Evolutionary conservation across 768 basidiomycete species (phyloP).

Genomic region (Hortiboletus campestris): DNA sequence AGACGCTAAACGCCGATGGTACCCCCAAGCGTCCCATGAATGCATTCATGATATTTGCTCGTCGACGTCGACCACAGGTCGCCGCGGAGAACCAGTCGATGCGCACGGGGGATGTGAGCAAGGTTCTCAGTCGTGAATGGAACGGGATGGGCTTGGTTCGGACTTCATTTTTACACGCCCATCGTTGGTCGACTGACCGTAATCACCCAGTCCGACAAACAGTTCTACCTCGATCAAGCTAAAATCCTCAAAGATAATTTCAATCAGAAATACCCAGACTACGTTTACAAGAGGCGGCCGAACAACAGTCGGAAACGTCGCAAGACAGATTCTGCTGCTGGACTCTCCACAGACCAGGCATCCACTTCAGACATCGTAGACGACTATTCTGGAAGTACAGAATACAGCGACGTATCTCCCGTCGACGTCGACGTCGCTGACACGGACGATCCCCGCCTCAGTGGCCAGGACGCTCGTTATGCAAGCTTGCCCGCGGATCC

Average conservation of each 20-base stretch:
- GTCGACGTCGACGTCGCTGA: constrained; percentile 38
- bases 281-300: constrained; percentile 83
- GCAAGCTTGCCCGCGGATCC: constrained; percentile 22
- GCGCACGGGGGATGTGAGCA: constrained; percentile 89
- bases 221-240: constrained; percentile 85
- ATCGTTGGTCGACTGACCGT: constrained; percentile 15
- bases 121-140: constrained; percentile 86
- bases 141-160: constrained; percentile 72
- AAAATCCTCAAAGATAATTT: constrained; percentile 84
- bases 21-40: constrained; percentile 92
- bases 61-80: constrained; percentile 78
- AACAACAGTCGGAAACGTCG: constrained; percentile 79
- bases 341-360: constrained; percentile 31
- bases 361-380: constrained; percentile 34
- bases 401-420: constrained; percentile 41
- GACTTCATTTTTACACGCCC: constrained; percentile 9
- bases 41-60: constrained; percentile 92
- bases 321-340: constrained; percentile 35
- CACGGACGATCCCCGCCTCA: constrained; percentile 17
- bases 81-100: constrained; percentile 85
- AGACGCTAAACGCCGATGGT: constrained; percentile 82
- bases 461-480: constrained; percentile 22
- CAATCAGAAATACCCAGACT: constrained; percentile 84
- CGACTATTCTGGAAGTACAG: constrained; percentile 24
- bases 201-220: constrained; percentile 63